Conservation (phyloP, 1,284 basidiomycete species). For the Tilletia caries region DNA sequence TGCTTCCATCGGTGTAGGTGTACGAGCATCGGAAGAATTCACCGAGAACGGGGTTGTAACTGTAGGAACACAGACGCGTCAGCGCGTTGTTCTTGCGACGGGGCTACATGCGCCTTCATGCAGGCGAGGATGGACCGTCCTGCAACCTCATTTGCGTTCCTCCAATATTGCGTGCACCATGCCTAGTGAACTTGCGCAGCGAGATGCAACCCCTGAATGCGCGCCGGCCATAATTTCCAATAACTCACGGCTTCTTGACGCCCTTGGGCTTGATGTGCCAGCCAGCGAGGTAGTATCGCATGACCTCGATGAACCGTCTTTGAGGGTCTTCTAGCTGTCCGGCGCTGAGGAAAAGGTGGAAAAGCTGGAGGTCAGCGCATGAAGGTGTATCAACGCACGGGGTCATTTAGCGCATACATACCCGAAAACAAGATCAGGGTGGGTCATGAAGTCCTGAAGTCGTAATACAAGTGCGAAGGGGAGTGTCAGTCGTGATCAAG, state of each 20-base stretch:
- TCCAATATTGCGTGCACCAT: no score
- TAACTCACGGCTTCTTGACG: slow-evolving; percentile 82
- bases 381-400: neutral
- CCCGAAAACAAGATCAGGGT: slow-evolving; percentile 96
- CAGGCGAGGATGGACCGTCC: neutral
- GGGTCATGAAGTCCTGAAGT: slow-evolving; percentile 83
- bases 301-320: slow-evolving; percentile 83
- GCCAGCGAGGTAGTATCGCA: slow-evolving; percentile 94
- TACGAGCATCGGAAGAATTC: slow-evolving; percentile 97
- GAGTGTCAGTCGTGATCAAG: neutral
- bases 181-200: no score
- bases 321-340: slow-evolving; percentile 74
- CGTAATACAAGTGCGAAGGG: neutral
- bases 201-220: no score
- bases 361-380: neutral
- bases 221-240: slow-evolving; percentile 46
- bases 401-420: slow-evolving; percentile 58
- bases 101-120: no score
- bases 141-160: neutral
- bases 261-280: slow-evolving; percentile 99
- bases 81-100: neutral
- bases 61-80: neutral
- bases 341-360: slow-evolving; percentile 57
- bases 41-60: slow-evolving; percentile 90
- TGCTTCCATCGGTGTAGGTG: slow-evolving; percentile 83